phyloP scores from a whole-genome alignment of 441 rosid species.

The Geranium incanum region DNA sequence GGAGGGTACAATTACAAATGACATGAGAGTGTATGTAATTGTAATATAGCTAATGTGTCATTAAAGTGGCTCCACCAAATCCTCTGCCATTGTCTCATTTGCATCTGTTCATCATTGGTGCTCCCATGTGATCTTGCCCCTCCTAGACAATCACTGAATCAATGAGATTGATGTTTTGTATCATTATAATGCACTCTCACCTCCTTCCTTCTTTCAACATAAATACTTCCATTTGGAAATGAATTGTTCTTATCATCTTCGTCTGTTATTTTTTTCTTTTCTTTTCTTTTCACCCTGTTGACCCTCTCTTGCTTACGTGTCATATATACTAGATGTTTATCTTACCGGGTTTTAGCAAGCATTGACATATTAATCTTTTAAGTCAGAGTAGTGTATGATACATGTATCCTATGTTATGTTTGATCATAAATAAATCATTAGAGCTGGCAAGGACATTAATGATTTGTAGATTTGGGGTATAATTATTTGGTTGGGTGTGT shows the following conservation, averaged over 20 bases:
- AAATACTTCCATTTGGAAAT: no score
- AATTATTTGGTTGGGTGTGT: not conserved
- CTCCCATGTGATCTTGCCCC: constrained; percentile 57
- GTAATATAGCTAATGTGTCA: constrained; percentile 22
- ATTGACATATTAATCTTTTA: no score
- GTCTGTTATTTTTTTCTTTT: no score
- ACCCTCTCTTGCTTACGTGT: not conserved
- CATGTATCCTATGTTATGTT: not conserved
- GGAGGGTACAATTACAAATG: constrained; percentile 17
- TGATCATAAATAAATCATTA: not conserved
- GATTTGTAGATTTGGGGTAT: not conserved
- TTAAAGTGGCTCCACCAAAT: constrained; percentile 58
- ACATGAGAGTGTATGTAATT: constrained; percentile 14
- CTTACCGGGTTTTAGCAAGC: no score
- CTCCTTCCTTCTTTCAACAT: not conserved
- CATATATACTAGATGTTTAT: not conserved
- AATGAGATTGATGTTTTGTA: constrained; percentile 6
- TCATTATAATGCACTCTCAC: not conserved
- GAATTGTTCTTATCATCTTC: not conserved
- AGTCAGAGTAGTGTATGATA: not conserved
- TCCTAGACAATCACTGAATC: constrained; percentile 10
- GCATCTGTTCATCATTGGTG: constrained; percentile 35
- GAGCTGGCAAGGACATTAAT: not conserved
- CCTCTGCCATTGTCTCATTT: constrained; percentile 56
- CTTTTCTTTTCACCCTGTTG: no score